These are phyloP conservation scores for Fusarium fujikuroi DNA, from an alignment of 2,329 filamentous ascomycete species.

Conservation along the genomic window DNA sequence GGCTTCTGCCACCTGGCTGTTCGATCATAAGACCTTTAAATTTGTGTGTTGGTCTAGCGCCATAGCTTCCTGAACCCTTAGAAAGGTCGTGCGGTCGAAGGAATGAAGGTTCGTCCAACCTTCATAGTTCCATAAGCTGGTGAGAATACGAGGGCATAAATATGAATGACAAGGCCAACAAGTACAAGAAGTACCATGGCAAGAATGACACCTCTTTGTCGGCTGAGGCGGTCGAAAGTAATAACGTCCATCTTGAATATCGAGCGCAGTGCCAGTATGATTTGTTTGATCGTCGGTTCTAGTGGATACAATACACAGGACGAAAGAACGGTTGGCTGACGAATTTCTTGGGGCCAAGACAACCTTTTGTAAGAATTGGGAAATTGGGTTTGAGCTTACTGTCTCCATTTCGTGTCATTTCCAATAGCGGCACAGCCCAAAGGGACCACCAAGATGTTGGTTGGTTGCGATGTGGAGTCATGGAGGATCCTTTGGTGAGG, in stretches of 20 bases:
- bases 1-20: too few relatives aligned
- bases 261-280: accelerated
- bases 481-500: not conserved
- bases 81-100: accelerated
- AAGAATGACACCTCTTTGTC: not conserved
- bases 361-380: not conserved
- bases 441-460: not conserved
- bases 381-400: not conserved
- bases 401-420: not conserved
- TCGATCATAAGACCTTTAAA: accelerated
- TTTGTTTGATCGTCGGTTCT: not conserved
- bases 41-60: accelerated
- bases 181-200: conserved; percentile 3
- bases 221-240: not conserved
- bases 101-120: not conserved
- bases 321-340: not conserved
- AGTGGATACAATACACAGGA: not conserved
- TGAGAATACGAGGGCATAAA: not conserved
- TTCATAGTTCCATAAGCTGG: not conserved
- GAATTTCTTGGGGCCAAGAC: not conserved
- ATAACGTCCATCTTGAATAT: not conserved
- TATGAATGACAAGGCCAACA: not conserved
- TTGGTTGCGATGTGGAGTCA: not conserved
- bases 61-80: not conserved
- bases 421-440: not conserved